Percentiles rank a stretch among this genome's conserved stretches.
phyloP scores from a whole-genome alignment of 441 rosid genomes.

The Adansonia gregorii region DNA sequence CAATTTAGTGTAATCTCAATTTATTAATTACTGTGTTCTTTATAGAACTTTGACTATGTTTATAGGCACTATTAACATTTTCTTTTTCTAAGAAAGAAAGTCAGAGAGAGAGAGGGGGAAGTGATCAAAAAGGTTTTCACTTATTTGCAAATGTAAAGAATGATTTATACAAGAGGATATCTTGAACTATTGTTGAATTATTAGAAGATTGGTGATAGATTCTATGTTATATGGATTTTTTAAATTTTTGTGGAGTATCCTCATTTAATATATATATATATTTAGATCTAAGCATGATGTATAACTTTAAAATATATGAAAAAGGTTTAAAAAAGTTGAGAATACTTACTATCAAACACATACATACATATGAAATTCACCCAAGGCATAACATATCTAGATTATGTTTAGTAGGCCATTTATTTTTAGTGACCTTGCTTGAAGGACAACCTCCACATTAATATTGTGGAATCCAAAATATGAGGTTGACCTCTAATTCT shows the following conservation, averaged over 20 bases:
- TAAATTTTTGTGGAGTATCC: too few relatives aligned
- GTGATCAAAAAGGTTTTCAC: neutral
- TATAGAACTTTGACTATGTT: neutral
- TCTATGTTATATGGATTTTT: too few relatives aligned
- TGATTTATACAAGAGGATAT: neutral
- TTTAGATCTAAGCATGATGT: too few relatives aligned
- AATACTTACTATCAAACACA: too few relatives aligned
- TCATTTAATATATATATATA: too few relatives aligned
- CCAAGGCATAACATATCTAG: too few relatives aligned
- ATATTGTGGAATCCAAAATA: constrained; percentile 14
- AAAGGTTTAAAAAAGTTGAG: too few relatives aligned
- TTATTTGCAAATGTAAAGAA: too few relatives aligned
- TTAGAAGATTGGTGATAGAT: neutral
- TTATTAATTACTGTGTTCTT: neutral
- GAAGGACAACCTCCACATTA: constrained; percentile 12
- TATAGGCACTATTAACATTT: neutral
- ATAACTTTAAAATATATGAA: too few relatives aligned
- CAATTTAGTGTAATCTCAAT: too few relatives aligned
- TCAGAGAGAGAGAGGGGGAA: neutral
- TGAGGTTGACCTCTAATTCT: constrained; percentile 27
- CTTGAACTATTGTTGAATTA: neutral
- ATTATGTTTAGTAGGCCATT: neutral
- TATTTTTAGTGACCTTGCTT: neutral
- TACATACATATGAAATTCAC: too few relatives aligned
- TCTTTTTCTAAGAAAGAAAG: neutral